Evolutionary conservation across 169 alveolate genomes (phyloP).

Genomic region (Plasmodium cynomolgi): DNA sequence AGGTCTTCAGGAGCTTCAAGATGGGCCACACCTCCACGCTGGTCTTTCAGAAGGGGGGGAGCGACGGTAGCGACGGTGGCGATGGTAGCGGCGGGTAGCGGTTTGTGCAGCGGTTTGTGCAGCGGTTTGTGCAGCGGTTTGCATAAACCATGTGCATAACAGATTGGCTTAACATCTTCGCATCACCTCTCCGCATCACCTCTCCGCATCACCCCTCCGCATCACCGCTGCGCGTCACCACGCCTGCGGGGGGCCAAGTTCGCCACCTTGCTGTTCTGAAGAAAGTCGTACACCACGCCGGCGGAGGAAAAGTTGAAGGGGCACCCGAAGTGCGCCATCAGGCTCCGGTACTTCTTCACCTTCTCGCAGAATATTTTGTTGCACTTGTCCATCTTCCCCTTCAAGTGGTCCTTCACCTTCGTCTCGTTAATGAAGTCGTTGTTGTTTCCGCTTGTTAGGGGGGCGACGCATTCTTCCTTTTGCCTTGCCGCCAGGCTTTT

Average conservation of each 20-base stretch:
- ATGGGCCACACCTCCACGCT: slow-evolving; percentile 58
- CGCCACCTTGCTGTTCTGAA: slow-evolving; percentile 15
- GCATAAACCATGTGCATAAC: background rate
- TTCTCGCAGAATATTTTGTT: slow-evolving; percentile 33
- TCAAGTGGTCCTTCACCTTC: slow-evolving; percentile 30
- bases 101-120: background rate
- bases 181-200: background rate
- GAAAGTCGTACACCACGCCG: slow-evolving; percentile 22
- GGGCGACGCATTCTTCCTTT: background rate
- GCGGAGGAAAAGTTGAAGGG: slow-evolving; percentile 66
- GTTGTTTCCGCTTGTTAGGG: background rate
- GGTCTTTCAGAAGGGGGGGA: slow-evolving; percentile 13
- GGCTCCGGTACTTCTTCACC: slow-evolving; percentile 23
- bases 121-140: too few species aligned
- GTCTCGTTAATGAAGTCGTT: slow-evolving; percentile 15
- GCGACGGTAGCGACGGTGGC: background rate
- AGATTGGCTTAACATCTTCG: too few species aligned
- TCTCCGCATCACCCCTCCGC: background rate
- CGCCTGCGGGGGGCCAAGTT: slow-evolving; percentile 4
- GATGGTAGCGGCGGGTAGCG: background rate
- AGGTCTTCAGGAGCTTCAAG: slow-evolving; percentile 40
- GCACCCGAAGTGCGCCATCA: slow-evolving; percentile 32
- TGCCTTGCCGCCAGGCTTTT: background rate
- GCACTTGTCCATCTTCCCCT: slow-evolving; percentile 44
- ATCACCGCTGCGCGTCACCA: background rate